Evolutionary conservation across 305 asterid genomes (phyloP).

Genomic region (Solanum chacoense): DNA sequence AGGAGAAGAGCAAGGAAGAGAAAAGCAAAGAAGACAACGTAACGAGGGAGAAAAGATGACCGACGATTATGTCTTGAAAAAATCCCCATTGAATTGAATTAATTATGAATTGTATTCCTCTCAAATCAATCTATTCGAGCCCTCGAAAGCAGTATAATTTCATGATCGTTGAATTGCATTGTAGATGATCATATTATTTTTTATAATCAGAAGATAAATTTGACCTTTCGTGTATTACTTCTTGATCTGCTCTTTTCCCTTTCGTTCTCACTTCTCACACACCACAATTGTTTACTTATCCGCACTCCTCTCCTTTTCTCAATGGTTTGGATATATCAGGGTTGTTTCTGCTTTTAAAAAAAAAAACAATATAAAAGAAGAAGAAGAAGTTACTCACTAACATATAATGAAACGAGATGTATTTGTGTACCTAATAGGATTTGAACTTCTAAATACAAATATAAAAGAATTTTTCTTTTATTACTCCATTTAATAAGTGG

Average conservation of each 20-base stretch:
- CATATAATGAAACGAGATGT: background rate
- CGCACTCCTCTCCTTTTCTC: background rate
- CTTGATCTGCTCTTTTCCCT: background rate
- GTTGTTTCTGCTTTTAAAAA: background rate
- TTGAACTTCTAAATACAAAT: background rate
- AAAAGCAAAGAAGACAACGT: constrained; percentile 1
- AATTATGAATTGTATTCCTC: background rate
- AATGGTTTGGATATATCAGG: background rate
- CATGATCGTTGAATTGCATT: background rate
- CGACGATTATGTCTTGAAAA: background rate
- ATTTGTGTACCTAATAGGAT: background rate
- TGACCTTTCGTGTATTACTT: background rate
- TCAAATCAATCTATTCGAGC: background rate
- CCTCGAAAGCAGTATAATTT: background rate
- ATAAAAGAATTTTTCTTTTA: background rate
- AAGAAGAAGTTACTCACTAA: background rate
- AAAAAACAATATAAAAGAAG: background rate
- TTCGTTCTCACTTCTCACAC: background rate
- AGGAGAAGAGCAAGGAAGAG: constrained; percentile 6
- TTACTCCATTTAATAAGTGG: background rate
- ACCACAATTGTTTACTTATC: background rate
- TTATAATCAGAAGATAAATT: background rate
- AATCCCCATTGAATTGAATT: constrained; percentile 6
- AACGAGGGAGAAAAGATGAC: constrained; percentile 7
- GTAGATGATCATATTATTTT: background rate